A percentile compares a stretch with the other conserved stretches of the same genome.
Conservation (phyloP, 129 eudicot genomes). For the Flaveria ramosissima region DNA sequence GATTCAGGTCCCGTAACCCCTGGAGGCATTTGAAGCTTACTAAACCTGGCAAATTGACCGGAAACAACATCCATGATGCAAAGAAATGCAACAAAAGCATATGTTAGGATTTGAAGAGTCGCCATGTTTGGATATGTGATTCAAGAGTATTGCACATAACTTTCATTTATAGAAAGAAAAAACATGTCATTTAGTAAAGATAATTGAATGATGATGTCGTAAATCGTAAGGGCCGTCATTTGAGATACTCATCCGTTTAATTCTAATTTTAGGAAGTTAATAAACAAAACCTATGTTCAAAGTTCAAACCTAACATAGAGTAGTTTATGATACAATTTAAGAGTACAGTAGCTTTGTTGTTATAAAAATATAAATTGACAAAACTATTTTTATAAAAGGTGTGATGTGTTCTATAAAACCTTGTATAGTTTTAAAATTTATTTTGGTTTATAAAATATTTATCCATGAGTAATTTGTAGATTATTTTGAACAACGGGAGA, state of each 20-base stretch:
- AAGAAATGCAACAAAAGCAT: not conserved
- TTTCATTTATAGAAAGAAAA: conserved; percentile 14
- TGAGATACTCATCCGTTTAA: not conserved
- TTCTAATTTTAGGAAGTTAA: not conserved
- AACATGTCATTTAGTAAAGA: not conserved
- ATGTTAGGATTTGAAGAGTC: not conserved
- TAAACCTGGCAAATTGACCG: conserved; percentile 16
- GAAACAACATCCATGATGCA: conserved; percentile 4
- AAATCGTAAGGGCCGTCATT: conserved; percentile 6
- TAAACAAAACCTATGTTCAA: not conserved
- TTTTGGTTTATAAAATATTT: too few relatives aligned
- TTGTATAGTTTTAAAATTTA: too few relatives aligned
- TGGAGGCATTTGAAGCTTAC: conserved; percentile 23
- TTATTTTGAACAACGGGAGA: too few relatives aligned
- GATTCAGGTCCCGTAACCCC: conserved; percentile 39
- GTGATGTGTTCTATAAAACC: too few relatives aligned
- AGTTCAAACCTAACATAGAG: not conserved
- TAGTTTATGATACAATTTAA: not conserved
- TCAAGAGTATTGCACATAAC: conserved; percentile 5
- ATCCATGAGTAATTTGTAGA: too few relatives aligned
- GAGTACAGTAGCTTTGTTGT: too few relatives aligned
- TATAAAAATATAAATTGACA: too few relatives aligned
- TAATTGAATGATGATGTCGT: not conserved
- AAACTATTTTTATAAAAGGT: too few relatives aligned
- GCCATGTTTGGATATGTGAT: conserved; percentile 34